Evolutionary conservation across 768 basidiomycete species (phyloP), one percentile per base, ranked within the genome.

Genomic region (Rhizopogon salebrosus): DNA sequence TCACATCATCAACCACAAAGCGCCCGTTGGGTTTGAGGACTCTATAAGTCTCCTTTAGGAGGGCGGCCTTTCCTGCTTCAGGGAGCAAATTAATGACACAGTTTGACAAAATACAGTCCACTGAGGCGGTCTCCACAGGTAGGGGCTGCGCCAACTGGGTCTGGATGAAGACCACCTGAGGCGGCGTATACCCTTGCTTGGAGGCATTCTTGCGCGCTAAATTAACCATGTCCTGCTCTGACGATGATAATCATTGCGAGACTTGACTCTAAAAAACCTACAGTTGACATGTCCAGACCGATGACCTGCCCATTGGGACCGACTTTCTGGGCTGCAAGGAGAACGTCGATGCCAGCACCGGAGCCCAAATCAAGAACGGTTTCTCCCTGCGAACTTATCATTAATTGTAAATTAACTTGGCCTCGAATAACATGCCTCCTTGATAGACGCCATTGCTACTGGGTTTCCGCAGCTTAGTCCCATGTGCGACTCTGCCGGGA

Each of bases 381-480:
- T 64, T 84, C 82, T 41, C 82, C 82, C 81, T 82, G 54, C 11
- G n/a, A 23, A 22, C 22, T n/a, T n/a, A 43, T 51, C 22, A 16
- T 29, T 18, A 26, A 14, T 7, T 29, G 18, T 18, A 6, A 38
- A 23, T 29, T 6, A 13, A 23, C 39, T 7, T 14, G 11, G 35
- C 45, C 16, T 13, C 18, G 20, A 51, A 52, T 8, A 39, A 42
- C 62, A 0, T 48, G 78, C 82, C 59, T 74, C 64, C 61, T 73
- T 76, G 48, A 83, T 64, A 35, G 62, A 71, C 0, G 80, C 80
- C 7, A 65, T 57, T 7, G 69, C 73, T 1, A 77, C 67, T 1
- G 81, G 81, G 57, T 77, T 82, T 22, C 81, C 82, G 57, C 82
- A 83, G 41, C 77, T 71, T 20, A 80, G 59, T 14, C 81, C 81